Evolutionary conservation across 1,284 basidiomycete genomes (phyloP).

Genomic region (Termitomyces sp.): DNA sequence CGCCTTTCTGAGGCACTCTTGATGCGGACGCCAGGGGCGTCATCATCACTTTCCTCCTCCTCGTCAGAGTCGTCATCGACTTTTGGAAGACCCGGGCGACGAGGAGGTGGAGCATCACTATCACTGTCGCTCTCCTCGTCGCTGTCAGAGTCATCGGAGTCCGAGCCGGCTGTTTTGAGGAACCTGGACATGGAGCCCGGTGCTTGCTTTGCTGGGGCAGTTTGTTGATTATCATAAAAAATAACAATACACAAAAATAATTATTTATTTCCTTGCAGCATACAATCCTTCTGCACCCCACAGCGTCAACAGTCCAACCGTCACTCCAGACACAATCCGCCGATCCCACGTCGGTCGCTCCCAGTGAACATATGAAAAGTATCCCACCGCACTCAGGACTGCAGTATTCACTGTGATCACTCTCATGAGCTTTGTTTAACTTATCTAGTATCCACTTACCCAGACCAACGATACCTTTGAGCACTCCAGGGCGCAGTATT

Average conservation of each 20-base stretch:
- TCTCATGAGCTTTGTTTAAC: not conserved
- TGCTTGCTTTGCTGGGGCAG: conserved; percentile 51
- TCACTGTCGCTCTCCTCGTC: conserved; percentile 46
- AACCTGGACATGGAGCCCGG: conserved; percentile 60
- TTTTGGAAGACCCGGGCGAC: conserved; percentile 20
- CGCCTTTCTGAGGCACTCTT: conserved; percentile 82
- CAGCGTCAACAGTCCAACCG: conserved; percentile 60
- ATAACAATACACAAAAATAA: conserved; percentile 4
- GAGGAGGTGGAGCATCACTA: conserved; percentile 30
- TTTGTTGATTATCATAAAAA: conserved; percentile 10
- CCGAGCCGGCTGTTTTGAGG: conserved; percentile 51
- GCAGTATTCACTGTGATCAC: conserved; percentile 58
- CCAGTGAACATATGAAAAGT: conserved; percentile 70
- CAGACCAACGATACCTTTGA: conserved; percentile 64
- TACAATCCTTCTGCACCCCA: conserved; percentile 66
- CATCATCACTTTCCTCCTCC: conserved; percentile 70
- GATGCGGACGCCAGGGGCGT: conserved; percentile 65
- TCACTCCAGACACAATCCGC: conserved; percentile 57
- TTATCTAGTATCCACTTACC: conserved; percentile 34
- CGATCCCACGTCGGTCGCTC: conserved; percentile 65
- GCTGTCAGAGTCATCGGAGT: conserved; percentile 40
- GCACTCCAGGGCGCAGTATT: conserved; percentile 63
- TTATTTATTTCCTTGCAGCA: conserved; percentile 21
- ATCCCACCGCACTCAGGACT: conserved; percentile 64
- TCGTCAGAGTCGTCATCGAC: conserved; percentile 55